Conservation (phyloP, 805 yeast species). For the Ogataea kodamae region DNA sequence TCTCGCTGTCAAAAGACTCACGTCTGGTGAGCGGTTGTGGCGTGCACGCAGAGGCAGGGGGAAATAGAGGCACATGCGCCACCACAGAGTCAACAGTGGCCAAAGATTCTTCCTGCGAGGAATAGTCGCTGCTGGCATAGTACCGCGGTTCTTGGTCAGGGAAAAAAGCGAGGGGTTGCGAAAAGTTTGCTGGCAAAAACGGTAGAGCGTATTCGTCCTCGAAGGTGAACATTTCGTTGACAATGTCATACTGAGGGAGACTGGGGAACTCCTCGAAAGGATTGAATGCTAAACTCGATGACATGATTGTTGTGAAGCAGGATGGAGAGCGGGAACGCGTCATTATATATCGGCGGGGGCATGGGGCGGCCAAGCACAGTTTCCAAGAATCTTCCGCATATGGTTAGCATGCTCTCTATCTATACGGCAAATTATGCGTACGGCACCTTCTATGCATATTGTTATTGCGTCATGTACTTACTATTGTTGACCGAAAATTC, state of each 20-base stretch:
- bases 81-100: constrained; percentile 8
- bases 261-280: constrained; percentile 15
- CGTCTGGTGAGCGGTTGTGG: constrained; percentile 28
- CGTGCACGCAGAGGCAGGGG: constrained; percentile 32
- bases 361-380: constrained; percentile 3
- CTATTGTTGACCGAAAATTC: constrained; percentile 6
- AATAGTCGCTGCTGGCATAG: constrained; percentile 13
- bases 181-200: constrained; percentile 4
- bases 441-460: constrained; percentile 9
- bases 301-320: constrained; percentile 3
- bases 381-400: constrained; percentile 6
- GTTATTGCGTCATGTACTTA: constrained; percentile 11
- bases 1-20: constrained; percentile 23
- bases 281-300: constrained; percentile 14
- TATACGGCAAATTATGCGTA: constrained; percentile 2
- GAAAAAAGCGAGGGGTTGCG: constrained; percentile 1
- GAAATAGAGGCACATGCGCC: constrained; percentile 21
- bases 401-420: constrained; percentile 13
- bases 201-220: constrained; percentile 13
- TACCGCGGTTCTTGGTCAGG: constrained; percentile 13
- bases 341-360: no score
- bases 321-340: constrained; percentile 1
- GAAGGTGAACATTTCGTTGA: constrained; percentile 10
- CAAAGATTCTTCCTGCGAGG: constrained; percentile 17
- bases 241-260: constrained; percentile 8